Percentiles rank a stretch among this genome's conserved stretches.
phyloP scores from a whole-genome alignment of 495 filamentous ascomycete genomes.

The Cercophora samala region DNA sequence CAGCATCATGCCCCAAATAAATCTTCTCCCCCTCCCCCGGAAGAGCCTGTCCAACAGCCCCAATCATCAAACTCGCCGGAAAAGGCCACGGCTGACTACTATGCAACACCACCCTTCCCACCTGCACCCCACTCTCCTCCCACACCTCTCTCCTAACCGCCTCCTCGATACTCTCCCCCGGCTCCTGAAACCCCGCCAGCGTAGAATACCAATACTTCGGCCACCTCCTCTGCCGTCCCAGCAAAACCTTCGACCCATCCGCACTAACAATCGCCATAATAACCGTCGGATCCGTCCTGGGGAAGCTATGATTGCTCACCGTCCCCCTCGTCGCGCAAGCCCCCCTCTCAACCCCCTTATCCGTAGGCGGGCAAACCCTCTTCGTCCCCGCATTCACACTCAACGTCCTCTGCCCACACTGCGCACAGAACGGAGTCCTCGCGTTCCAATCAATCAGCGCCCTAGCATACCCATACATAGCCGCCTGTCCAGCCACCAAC shows the following conservation, averaged over 20 bases:
- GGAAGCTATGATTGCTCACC: slow-evolving; percentile 82
- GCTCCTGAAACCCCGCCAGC: slow-evolving; percentile 92
- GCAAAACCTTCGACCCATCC: slow-evolving; percentile 70
- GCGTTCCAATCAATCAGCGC: slow-evolving; percentile 92
- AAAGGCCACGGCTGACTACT: slow-evolving; percentile 75
- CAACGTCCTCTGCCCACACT: slow-evolving; percentile 79
- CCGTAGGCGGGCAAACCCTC: slow-evolving; percentile 79
- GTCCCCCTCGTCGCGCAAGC: slow-evolving; percentile 74
- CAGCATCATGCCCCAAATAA: slow-evolving; percentile 79
- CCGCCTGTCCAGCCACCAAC: slow-evolving; percentile 55
- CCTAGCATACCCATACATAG: slow-evolving; percentile 87
- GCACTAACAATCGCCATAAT: slow-evolving; percentile 86
- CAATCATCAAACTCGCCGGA: slow-evolving; percentile 88
- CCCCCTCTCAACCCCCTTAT: slow-evolving; percentile 54
- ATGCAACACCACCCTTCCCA: slow-evolving; percentile 87
- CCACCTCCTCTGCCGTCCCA: slow-evolving; percentile 81
- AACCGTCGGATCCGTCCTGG: slow-evolving; percentile 90
- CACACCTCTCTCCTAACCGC: slow-evolving; percentile 92
- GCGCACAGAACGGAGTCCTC: slow-evolving; percentile 86
- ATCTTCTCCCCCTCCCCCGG: slow-evolving; percentile 75
- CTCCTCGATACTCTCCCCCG: slow-evolving; percentile 91
- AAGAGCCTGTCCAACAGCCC: slow-evolving; percentile 80
- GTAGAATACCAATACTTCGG: slow-evolving; percentile 84
- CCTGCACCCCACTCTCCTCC: slow-evolving; percentile 84
- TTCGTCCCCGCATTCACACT: slow-evolving; percentile 89